Evolutionary conservation across 208 protist genomes (phyloP).

Genomic region (Wallacemonas collosoma): DNA sequence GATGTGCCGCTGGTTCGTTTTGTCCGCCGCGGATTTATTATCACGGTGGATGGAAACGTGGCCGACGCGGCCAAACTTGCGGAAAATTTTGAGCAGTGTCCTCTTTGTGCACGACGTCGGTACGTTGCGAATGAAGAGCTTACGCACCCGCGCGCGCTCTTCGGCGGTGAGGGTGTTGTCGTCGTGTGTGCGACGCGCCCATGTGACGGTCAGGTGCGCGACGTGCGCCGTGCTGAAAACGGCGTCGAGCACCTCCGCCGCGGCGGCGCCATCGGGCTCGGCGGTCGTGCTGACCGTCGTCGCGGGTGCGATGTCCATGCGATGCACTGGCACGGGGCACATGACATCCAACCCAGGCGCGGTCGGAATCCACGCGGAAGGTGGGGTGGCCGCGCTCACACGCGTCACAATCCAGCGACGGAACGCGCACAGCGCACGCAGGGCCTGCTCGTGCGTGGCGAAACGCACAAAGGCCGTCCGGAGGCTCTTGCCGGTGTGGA

Average conservation of each 20-base stretch:
- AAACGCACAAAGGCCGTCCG: conserved; percentile 82
- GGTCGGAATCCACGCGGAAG: not conserved
- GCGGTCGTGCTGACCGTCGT: not conserved
- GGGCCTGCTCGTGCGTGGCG: conserved; percentile 36
- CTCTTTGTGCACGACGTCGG: conserved; percentile 50
- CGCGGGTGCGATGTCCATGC: too few species aligned
- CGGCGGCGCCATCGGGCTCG: not conserved
- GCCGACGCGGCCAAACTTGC: conserved; percentile 43
- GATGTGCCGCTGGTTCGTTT: conserved; percentile 63
- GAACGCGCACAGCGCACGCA: conserved; percentile 18
- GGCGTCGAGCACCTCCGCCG: conserved; percentile 10
- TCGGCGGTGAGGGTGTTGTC: conserved; percentile 52
- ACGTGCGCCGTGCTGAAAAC: conserved; percentile 20
- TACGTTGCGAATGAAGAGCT: conserved; percentile 89
- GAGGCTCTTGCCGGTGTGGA: conserved; percentile 70
- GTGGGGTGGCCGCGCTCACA: not conserved
- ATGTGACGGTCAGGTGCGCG: conserved; percentile 58
- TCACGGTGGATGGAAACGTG: conserved; percentile 74
- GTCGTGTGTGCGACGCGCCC: conserved; percentile 74
- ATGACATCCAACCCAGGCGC: not conserved
- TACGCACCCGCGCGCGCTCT: conserved; percentile 55
- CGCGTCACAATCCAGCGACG: not conserved
- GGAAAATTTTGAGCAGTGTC: conserved; percentile 48
- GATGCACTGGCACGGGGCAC: not conserved
- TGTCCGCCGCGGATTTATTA: conserved; percentile 26